These are phyloP conservation scores for Coniferiporia sulphurascens DNA, from an alignment of 1,284 basidiomycete species.

Conservation along the genomic window DNA sequence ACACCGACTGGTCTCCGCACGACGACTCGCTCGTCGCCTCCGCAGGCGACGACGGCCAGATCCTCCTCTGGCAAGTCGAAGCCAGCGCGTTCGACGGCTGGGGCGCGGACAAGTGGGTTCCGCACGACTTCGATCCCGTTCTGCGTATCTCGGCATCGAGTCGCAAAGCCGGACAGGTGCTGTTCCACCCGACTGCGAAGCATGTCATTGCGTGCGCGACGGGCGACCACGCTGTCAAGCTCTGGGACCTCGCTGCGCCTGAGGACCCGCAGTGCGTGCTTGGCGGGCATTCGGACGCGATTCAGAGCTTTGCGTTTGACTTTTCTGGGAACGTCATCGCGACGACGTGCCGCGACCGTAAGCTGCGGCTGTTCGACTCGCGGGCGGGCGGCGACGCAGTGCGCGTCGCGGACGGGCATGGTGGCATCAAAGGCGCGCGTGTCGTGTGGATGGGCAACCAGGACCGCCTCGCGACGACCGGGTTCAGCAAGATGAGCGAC, in stretches of 20 bases:
- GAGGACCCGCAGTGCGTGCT: slow-evolving; percentile 63
- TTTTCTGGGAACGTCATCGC: slow-evolving; percentile 71
- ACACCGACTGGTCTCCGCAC: slow-evolving; percentile 96
- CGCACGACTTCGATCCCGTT: slow-evolving; percentile 82
- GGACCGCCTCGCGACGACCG: slow-evolving; percentile 88
- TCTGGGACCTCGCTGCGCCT: slow-evolving; percentile 83
- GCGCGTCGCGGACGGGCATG: slow-evolving; percentile 80
- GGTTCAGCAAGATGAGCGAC: slow-evolving; percentile 94
- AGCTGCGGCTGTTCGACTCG: slow-evolving; percentile 88
- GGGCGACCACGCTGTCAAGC: slow-evolving; percentile 84
- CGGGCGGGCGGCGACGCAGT: slow-evolving; percentile 78
- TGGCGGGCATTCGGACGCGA: slow-evolving; percentile 79
- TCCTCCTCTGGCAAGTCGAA: slow-evolving; percentile 87
- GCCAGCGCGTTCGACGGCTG: slow-evolving; percentile 75
- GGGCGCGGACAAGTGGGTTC: slow-evolving; percentile 78
- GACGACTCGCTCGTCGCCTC: slow-evolving; percentile 89
- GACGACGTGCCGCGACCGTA: slow-evolving; percentile 88
- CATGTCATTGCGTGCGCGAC: slow-evolving; percentile 86
- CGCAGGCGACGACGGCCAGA: slow-evolving; percentile 90
- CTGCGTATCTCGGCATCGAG: slow-evolving; percentile 67
- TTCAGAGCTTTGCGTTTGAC: slow-evolving; percentile 87
- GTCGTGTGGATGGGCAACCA: slow-evolving; percentile 89
- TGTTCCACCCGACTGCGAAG: slow-evolving; percentile 90
- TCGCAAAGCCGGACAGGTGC: slow-evolving; percentile 90
- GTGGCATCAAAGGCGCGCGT: slow-evolving; percentile 90